Base-by-base conservation (phyloP, 805 yeast genomes). In the Ogataea populi-albae region DNA sequence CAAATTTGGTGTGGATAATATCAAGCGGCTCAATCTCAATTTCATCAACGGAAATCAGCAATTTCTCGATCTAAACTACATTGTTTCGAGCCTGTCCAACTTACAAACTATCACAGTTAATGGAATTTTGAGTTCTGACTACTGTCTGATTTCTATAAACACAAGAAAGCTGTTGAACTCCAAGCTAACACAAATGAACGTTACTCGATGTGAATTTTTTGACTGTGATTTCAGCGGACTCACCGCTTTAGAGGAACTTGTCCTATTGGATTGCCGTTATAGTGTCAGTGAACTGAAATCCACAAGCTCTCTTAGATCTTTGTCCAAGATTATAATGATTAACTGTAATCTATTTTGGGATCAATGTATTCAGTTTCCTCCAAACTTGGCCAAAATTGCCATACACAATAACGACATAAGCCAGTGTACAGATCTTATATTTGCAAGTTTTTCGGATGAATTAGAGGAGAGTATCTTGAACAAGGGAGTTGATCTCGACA, bases 301-400 rank as follows among this genome's bases (percentile, higher is more conserved):
- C 6, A 28, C 54, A 5, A 24, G 22, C 2, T 19, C n/a, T 5
- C 39, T 34, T n/a, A 10, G n/a, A 5, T 18, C n/a, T 1, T 21
- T 54, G 11, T 15, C 23, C 6, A 38, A 39, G 10, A 8, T 54
- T 6, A 19, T 35, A 4, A 23, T 55, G 15, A 38, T 48, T 16
- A 47, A 54, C 17, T 50, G 57, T 33, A 38, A 40, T 4, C 27
- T 55, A 6, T 22, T 19, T 0, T 55, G 51, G 55, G 35, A 40
- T 18, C n/a, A 22, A 10, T 26, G 32, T n/a, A 18, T 52, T 18
- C 39, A 41, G 28, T 22, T 54, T 12, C 52, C 61, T 8, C 14
- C 28, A 11, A 31, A 30, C 16, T 27, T 54, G 15, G 23, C 21
- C 14, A 45, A 29, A 10, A 10, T 55, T 4, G 43, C 50, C 4